These are phyloP conservation scores for Rhizopogon salebrosus DNA, from an alignment of 768 basidiomycete genomes.

Conservation along the genomic window DNA sequence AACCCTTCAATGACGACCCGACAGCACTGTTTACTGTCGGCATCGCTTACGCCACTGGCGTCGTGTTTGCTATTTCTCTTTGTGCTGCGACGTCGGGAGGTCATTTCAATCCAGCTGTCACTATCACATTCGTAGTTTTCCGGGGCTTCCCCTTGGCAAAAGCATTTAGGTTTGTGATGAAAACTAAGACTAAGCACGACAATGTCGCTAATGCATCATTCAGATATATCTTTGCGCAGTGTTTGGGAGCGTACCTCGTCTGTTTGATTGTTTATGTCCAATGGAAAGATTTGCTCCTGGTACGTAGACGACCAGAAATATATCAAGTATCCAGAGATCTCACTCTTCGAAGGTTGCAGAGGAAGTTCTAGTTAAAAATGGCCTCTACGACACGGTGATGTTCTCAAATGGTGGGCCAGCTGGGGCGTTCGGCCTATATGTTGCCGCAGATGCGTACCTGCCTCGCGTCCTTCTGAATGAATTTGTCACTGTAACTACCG, in stretches of 20 bases:
- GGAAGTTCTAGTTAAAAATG: slow-evolving; percentile 21
- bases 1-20: neutral
- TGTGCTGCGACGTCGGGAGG: slow-evolving; percentile 53
- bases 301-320: slow-evolving; percentile 18
- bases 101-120: slow-evolving; percentile 64
- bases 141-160: slow-evolving; percentile 50
- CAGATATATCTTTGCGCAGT: slow-evolving; percentile 64
- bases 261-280: slow-evolving; percentile 57
- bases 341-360: slow-evolving; percentile 26
- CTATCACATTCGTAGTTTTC: slow-evolving; percentile 46
- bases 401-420: slow-evolving; percentile 31
- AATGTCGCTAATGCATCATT: slow-evolving; percentile 7
- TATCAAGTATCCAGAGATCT: slow-evolving; percentile 21
- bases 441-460: slow-evolving; percentile 25
- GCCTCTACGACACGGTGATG: slow-evolving; percentile 25
- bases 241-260: slow-evolving; percentile 61
- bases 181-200: slow-evolving; percentile 4
- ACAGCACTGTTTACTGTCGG: slow-evolving; percentile 55
- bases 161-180: slow-evolving; percentile 39
- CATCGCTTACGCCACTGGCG: slow-evolving; percentile 52
- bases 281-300: slow-evolving; percentile 48
- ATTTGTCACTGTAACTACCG: slow-evolving; percentile 29
- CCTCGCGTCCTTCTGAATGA: slow-evolving; percentile 33
- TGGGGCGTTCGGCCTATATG: slow-evolving; percentile 35
- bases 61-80: slow-evolving; percentile 51